phyloP scores from a whole-genome alignment of 768 basidiomycete genomes.

The Infundibulicybe gibba region DNA sequence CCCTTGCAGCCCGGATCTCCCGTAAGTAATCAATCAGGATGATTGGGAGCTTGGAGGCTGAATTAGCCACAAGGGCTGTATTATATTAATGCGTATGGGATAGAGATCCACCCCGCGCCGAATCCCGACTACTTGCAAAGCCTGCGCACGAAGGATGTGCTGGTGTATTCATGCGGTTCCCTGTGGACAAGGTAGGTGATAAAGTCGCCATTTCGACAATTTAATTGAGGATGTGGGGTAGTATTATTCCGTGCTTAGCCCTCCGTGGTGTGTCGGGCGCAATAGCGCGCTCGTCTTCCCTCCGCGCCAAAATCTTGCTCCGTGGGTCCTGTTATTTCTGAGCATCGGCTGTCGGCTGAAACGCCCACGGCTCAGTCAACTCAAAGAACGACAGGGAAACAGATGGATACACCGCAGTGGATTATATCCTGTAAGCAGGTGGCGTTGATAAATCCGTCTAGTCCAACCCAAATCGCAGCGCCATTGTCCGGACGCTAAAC shows the following conservation, averaged over 20 bases:
- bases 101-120: conserved; percentile 87
- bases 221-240: conserved; percentile 1
- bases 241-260: conserved; percentile 87
- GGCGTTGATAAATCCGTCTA: neutral
- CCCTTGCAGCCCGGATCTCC: conserved; percentile 56
- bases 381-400: conserved; percentile 89
- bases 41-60: no score
- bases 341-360: neutral
- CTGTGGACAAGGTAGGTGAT: conserved; percentile 81
- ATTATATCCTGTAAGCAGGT: conserved; percentile 69
- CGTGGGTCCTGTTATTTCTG: conserved; percentile 42
- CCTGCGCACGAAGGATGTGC: conserved; percentile 54
- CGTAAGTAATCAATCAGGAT: conserved; percentile 36
- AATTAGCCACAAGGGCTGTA: conserved; percentile 50
- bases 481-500: conserved; percentile 71
- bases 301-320: conserved; percentile 82
- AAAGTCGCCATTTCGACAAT: neutral
- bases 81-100: conserved; percentile 90
- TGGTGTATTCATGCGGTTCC: conserved; percentile 93
- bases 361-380: conserved; percentile 57
- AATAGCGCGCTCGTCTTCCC: conserved; percentile 68
- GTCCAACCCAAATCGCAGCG: conserved; percentile 30
- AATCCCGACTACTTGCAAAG: conserved; percentile 76
- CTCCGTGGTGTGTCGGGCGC: conserved; percentile 73
- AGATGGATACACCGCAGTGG: conserved; percentile 74